These are phyloP conservation scores for Litsea cubeba DNA, from an alignment of 164 flowering plant genomes.

Conservation along the genomic window DNA sequence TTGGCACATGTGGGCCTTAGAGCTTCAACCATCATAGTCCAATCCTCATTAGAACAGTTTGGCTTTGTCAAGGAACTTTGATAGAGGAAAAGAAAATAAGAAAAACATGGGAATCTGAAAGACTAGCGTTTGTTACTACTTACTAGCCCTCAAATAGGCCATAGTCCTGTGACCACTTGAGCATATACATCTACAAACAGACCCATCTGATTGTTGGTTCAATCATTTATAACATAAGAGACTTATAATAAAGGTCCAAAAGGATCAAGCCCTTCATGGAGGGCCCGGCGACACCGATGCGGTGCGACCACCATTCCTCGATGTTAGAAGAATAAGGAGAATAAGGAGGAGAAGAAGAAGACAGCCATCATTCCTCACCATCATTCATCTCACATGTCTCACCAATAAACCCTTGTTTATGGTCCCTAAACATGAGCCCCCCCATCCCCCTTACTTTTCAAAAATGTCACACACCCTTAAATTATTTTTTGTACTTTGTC, in stretches of 20 bases:
- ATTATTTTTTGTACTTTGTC: constrained; percentile 12
- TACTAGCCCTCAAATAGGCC: neutral
- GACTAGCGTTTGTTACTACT: too few species aligned
- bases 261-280: too few species aligned
- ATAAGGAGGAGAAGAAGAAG: constrained; percentile 4
- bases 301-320: constrained; percentile 21
- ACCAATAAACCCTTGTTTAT: constrained; percentile 14
- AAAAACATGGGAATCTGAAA: too few species aligned
- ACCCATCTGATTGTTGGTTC: too few species aligned
- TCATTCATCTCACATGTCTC: constrained; percentile 47
- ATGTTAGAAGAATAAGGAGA: neutral
- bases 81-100: too few species aligned
- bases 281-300: too few species aligned
- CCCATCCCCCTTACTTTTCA: constrained; percentile 3
- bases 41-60: too few species aligned
- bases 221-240: too few species aligned
- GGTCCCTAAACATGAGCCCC: constrained; percentile 11
- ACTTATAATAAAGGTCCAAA: too few species aligned
- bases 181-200: neutral
- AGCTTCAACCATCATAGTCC: too few species aligned
- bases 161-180: neutral
- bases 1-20: too few species aligned
- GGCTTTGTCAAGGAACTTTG: too few species aligned
- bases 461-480: neutral
- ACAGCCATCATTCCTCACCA: constrained; percentile 41